Evolutionary conservation across 2,329 filamentous ascomycete genomes (phyloP).

Genomic region (Exophiala mesophila): DNA sequence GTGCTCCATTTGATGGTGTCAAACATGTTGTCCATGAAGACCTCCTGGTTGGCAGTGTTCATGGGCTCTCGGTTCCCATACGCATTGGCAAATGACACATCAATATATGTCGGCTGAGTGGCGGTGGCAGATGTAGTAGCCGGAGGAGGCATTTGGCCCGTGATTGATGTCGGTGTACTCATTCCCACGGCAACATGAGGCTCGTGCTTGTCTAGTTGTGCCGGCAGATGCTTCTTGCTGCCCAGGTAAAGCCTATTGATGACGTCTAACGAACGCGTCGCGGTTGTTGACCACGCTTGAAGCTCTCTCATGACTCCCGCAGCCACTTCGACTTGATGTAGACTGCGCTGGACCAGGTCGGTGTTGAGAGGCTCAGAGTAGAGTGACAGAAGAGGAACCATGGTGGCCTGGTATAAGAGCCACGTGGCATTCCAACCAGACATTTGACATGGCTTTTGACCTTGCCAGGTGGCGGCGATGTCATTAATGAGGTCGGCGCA

Average conservation of each 20-base stretch:
- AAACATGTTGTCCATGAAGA: constrained; percentile 24
- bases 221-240: constrained; percentile 31
- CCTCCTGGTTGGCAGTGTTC: constrained; percentile 18
- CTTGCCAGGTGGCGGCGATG: constrained; percentile 62
- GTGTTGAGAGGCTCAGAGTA: constrained; percentile 57
- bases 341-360: constrained; percentile 49
- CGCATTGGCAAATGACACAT: constrained; percentile 16
- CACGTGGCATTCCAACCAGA: constrained; percentile 76
- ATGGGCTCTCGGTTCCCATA: constrained; percentile 11
- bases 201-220: constrained; percentile 11
- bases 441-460: constrained; percentile 59
- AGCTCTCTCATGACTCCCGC: constrained; percentile 44
- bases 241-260: constrained; percentile 62
- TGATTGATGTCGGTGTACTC: constrained; percentile 8
- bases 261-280: constrained; percentile 58
- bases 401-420: constrained; percentile 74
- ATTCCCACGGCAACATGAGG: constrained; percentile 4
- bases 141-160: constrained; percentile 7
- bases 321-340: constrained; percentile 53
- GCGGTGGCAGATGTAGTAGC: constrained; percentile 1
- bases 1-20: constrained; percentile 24
- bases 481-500: constrained; percentile 68
- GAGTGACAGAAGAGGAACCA: constrained; percentile 71
- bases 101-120: constrained; percentile 14
- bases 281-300: constrained; percentile 61